A percentile compares a stretch with the other conserved stretches of the same genome.
phyloP scores from a whole-genome alignment of 257 asterid genomes.

The Jacaranda mimosifolia region DNA sequence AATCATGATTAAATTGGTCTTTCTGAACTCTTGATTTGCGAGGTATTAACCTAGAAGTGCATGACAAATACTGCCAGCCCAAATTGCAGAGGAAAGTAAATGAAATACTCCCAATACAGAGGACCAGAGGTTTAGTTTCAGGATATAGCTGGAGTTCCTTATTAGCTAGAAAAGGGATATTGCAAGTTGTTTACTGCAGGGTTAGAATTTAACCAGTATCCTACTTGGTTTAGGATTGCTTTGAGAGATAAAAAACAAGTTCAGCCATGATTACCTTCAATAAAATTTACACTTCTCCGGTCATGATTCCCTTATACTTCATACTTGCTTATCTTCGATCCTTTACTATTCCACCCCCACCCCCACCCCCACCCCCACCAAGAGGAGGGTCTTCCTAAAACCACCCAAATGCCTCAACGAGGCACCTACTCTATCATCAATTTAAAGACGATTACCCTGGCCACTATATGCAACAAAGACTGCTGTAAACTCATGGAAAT shows the following conservation, averaged over 20 bases:
- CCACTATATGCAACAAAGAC: slow-evolving; percentile 17
- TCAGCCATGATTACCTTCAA: slow-evolving; percentile 25
- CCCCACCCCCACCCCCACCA: background rate
- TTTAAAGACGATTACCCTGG: slow-evolving; percentile 8
- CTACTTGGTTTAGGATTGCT: background rate
- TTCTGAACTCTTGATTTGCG: background rate
- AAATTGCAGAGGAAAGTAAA: slow-evolving; percentile 18
- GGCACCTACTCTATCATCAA: background rate
- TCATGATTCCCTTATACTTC: background rate
- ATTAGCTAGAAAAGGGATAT: background rate
- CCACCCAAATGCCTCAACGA: slow-evolving; percentile 14
- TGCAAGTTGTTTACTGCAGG: background rate
- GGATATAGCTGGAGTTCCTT: background rate
- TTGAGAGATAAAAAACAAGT: background rate
- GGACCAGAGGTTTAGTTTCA: slow-evolving; percentile 7
- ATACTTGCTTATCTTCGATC: background rate
- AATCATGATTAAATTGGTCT: background rate
- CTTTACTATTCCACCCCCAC: background rate
- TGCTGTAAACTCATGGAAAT: slow-evolving; percentile 21
- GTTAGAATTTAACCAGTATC: slow-evolving; percentile 7
- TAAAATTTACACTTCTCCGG: background rate
- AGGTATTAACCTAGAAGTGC: background rate
- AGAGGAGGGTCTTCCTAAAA: background rate
- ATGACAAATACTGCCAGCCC: slow-evolving; percentile 21
- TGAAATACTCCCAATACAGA: slow-evolving; percentile 26